phyloP scores from a whole-genome alignment of 1,139 yeast genomes.

The Sugiyamaella grinbergsii region DNA sequence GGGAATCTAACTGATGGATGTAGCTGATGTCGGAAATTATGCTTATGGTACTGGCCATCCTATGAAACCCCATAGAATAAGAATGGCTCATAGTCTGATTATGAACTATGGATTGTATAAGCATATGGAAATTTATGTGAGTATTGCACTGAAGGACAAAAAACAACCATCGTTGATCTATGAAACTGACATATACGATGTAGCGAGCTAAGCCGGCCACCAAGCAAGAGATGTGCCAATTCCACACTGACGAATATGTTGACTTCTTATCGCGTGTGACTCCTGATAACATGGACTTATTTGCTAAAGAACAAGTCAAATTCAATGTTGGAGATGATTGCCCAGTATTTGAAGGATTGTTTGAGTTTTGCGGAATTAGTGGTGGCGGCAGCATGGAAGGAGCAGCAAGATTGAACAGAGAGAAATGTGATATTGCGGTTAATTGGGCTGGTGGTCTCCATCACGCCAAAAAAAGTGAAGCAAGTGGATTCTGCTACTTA shows the following conservation, averaged over 20 bases:
- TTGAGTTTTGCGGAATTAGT: slow-evolving; percentile 89
- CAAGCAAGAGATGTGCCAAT: slow-evolving; percentile 97
- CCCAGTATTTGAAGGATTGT: slow-evolving; percentile 94
- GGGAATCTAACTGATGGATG: slow-evolving; percentile 19
- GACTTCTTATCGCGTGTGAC: slow-evolving; percentile 91
- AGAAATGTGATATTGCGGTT: slow-evolving; percentile 93
- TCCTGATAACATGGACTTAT: slow-evolving; percentile 90
- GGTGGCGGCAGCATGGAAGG: slow-evolving; percentile 99
- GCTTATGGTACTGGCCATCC: slow-evolving; percentile 99
- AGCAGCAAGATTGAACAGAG: slow-evolving; percentile 87
- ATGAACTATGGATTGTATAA: slow-evolving; percentile 97
- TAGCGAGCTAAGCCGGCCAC: slow-evolving; percentile 94
- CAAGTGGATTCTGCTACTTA: slow-evolving; percentile 93
- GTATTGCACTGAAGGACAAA: slow-evolving; percentile 19
- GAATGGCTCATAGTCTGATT: slow-evolving; percentile 96
- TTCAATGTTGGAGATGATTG: slow-evolving; percentile 98
- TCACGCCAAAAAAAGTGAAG: slow-evolving; percentile 95
- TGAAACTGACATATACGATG: slow-evolving; percentile 1
- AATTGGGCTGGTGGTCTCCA: slow-evolving; percentile 98
- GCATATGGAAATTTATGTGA: slow-evolving; percentile 88
- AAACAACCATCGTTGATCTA: not conserved
- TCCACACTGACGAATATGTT: slow-evolving; percentile 95
- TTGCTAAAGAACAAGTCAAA: slow-evolving; percentile 88
- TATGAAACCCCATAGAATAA: slow-evolving; percentile 97
- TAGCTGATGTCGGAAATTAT: slow-evolving; percentile 91